Conservation (phyloP, 1,284 basidiomycete species). For the Fomitopsis betulina region DNA sequence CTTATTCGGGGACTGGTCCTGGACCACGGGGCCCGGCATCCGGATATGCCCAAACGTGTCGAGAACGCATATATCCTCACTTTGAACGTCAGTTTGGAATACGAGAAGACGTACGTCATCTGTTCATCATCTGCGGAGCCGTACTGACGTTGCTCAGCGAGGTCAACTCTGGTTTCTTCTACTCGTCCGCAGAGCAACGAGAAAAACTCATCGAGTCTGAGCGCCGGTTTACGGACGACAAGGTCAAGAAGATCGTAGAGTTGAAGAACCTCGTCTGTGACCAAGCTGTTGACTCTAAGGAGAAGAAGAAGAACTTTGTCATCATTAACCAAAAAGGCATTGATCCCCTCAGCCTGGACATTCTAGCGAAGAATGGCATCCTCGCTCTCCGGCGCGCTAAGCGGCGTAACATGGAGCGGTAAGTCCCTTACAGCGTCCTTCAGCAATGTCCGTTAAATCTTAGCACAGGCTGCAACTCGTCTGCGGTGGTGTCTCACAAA, state of each 20-base stretch:
- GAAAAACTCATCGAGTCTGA: conserved; percentile 99
- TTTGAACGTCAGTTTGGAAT: conserved; percentile 97
- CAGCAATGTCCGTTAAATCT: neutral
- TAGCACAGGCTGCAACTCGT: conserved; percentile 77
- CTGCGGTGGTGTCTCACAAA: conserved; percentile 94
- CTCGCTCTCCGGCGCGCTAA: conserved; percentile 94
- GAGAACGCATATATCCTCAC: conserved; percentile 97
- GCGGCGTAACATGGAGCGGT: conserved; percentile 97
- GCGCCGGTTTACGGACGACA: conserved; percentile 90
- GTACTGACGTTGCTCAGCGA: conserved; percentile 52
- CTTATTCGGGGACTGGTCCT: conserved; percentile 93
- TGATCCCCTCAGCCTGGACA: conserved; percentile 95
- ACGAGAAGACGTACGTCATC: conserved; percentile 92
- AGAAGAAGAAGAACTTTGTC: conserved; percentile 87
- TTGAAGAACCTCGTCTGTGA: conserved; percentile 97
- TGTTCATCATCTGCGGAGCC: neutral
- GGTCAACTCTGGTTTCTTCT: conserved; percentile 99
- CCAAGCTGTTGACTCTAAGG: conserved; percentile 76
- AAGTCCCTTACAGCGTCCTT: conserved; percentile 8
- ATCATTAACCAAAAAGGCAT: conserved; percentile 99
- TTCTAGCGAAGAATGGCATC: conserved; percentile 96
- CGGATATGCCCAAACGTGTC: conserved; percentile 98
- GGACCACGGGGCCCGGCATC: conserved; percentile 95
- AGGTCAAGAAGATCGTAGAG: conserved; percentile 95
- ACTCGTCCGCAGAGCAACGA: conserved; percentile 96